phyloP scores from a whole-genome alignment of 2,329 filamentous ascomycete genomes.

The Dothidotthia symphoricarpi region DNA sequence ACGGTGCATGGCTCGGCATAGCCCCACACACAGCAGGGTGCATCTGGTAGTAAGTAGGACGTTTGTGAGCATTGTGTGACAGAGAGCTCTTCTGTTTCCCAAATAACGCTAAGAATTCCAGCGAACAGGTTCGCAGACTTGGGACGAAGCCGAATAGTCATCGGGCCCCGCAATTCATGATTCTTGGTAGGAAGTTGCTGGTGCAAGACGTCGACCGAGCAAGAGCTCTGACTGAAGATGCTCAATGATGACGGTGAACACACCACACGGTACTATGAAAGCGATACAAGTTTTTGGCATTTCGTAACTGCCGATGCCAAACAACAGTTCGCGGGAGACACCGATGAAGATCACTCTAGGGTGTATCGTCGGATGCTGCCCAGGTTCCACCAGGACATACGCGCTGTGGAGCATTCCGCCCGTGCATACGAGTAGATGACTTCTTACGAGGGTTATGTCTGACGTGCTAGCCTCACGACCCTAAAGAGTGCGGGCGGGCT shows the following conservation, averaged over 20 bases:
- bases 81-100: slow-evolving; percentile 21
- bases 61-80: slow-evolving; percentile 10
- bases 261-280: not conserved
- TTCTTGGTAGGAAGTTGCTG: slow-evolving; percentile 9
- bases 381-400: slow-evolving; percentile 12
- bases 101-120: slow-evolving; percentile 19
- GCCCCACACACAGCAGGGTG: slow-evolving; percentile 4
- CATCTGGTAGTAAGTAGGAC: slow-evolving; percentile 4
- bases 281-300: not conserved
- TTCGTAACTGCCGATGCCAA: not conserved
- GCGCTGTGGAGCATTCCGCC: no score
- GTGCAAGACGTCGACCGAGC: no score
- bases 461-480: no score
- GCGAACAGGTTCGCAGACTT: slow-evolving; percentile 23
- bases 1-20: slow-evolving; percentile 10
- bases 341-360: no score
- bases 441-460: no score
- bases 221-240: not conserved
- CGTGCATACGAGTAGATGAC: no score
- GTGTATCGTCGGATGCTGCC: slow-evolving; percentile 10
- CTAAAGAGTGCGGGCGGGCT: slow-evolving; percentile 1
- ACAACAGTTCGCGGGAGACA: no score
- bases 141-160: slow-evolving; percentile 11
- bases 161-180: slow-evolving; percentile 33
- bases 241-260: no score